Base-by-base conservation (phyloP, 78 protist species). In the Salpingoeca rosetta region DNA sequence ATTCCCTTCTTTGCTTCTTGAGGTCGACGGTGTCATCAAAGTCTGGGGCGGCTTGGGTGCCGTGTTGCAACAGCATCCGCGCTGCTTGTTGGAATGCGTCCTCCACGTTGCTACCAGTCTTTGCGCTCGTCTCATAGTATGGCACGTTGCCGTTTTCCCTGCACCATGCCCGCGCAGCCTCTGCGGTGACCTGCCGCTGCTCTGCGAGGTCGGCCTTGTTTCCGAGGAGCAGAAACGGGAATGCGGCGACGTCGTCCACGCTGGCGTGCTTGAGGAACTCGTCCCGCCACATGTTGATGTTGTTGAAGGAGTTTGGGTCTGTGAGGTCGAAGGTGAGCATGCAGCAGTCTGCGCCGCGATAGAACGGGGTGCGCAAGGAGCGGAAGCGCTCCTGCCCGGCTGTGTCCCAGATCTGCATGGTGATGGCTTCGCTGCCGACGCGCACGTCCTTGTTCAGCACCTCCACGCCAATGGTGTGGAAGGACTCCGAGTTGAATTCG, bases 111-210 rank as follows among this genome's bases (percentile, higher is more conserved):
- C 90, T 90, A 78, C 95, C 94, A 85, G 96, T 99, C 89, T 98
- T 98, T 37, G 99, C 99, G 26, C 95, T 89, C n/a, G 99, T 97
- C 92, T 98, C 99, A 84, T 92, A 97, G 95, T 88, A 94, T 35
- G 98, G 97, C 41, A 98, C 92, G 91, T 90, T 88, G 65, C 95
- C 96, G 85, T 97, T 95, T 45, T 78, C 51, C 85, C 91, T 92
- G 87, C 98, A 95, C 99, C 99, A 98, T 11, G 94, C 97, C 76
- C 89, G 88, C 28, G 99, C 99, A 3, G 90, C 75, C 92, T 94
- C 94, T 74, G 83, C 87, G 40, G 95, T 56, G 35, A 92, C 89
- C 82, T 83, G 86, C 3, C 83, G 95, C 38, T 91, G 85, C 81
- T 92, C 98, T n/a, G n/a, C n/a, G 39, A 96, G 74, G 90, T 98